Base-by-base conservation (phyloP, 1,139 yeast genomes). In the Candida dubliniensis region DNA sequence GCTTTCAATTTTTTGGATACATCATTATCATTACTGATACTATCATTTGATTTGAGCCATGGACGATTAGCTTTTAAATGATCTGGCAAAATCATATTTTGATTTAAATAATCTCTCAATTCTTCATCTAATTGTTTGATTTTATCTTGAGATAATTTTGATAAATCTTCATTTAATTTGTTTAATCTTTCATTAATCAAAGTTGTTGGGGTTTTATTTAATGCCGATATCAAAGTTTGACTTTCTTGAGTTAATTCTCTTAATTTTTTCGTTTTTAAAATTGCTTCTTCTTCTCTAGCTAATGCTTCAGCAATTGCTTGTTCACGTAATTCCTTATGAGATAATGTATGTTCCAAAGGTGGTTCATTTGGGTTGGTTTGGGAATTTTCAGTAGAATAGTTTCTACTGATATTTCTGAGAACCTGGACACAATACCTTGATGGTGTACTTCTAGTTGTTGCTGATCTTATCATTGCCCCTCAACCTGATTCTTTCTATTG, bases 271-370 rank as follows among this genome's bases (percentile, higher is more conserved):
- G 69, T 65, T 45, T 56, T 66, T 18, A 67, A 65, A 31, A 64
- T 58, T 26, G 67, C 69, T 48, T 66, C 76, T 60, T 71, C 77
- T 51, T 73, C 78, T 47, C 63, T 61, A 4, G 77, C 77, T 32
- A 71, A 61, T 0, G 77, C 77, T 47, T 71, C 76, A 1, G 76
- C 74, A 37, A 73, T 55, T 2, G 74, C 74, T 47, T 54, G 61
- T 50, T 73, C 77, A 55, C 77, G 68, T 30, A 64, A 51, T 45
- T 63, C 67, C 46, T 62, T 66, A 47, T 65, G 71, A 12, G 60
- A 51, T 31, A 54, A 44, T n/a, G 43, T 41, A 18, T 38, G 43
- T 18, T 42, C 46, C 36, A 34, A 25, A 18, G 30, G n/a, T 31
- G 31, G 23, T 13, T n/a, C 8, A 23, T 18, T 25, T n/a, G 18